Base-by-base conservation (phyloP, 345 rosid genomes). In the Pistacia atlantica region DNA sequence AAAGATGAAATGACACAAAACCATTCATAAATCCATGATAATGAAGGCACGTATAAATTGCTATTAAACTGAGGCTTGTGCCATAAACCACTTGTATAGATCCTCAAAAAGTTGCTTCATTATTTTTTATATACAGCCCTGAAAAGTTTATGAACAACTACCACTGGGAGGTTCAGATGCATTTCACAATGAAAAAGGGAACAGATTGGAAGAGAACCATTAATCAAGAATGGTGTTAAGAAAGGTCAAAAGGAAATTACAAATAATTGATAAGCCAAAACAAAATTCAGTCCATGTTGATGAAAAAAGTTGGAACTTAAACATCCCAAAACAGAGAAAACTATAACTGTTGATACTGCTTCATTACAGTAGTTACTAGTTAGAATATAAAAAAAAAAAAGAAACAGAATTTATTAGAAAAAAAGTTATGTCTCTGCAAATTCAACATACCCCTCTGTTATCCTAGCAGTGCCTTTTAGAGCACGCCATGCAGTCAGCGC, bases 401-500 rank as follows among this genome's bases (percentile, higher is more conserved):
- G 58, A 20, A 57, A 5, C 0, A 1, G 0, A 6, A 14, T 49
- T 48, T 11, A 65, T 52, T 55, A 55, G 22, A 51, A 28, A 48
- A 48, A 18, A 60, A 22, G n/a, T 20, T 45, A 5, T 12, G 20
- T 11, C 12, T 67, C 51, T 8, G 52, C 31, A 73, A 74, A 17
- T 69, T 61, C 77, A 79, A 4, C 88, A 67, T 91, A 95, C 99
- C 98, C 99, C 80, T 90, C 94, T 65, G 83, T 76, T 74, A 93
- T 88, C 86, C 99, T 87, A 67, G 99, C 99, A 74, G 96, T 90
- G 75, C 91, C 83, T 83, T 88, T 91, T 74, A 95, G 82, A 81
- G 92, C 99, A 69, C 98, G 91, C 99, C 99, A 95, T 72, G 99
- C 98, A 69, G 99, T 95, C 79, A 95, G 83, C 4, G 99, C 94